Base-by-base conservation (phyloP, 352 stramenopile genomes). In the Globisporangium recalcitrans region DNA sequence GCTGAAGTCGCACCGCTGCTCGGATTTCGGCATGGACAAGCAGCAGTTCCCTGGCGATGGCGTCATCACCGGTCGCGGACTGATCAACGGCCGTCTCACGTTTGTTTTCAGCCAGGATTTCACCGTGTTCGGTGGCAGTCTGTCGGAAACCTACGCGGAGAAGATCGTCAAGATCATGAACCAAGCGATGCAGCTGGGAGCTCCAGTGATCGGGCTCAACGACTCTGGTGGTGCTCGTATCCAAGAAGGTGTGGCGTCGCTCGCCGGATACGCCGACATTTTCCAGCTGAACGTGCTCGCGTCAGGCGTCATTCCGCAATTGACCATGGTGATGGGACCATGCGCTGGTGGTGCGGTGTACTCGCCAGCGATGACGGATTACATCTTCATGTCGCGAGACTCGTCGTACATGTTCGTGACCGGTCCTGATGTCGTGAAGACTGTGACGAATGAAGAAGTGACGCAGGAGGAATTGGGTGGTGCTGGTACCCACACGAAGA, bases 131-230 rank as follows among this genome's bases (percentile, higher is more conserved):
- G 97, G 97, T 51, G 97, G 97, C 46, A 97, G 77, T 70, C 75
- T 99, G 16, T 97, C 81, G 52, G 95, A 98, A 69, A 98, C 95
- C 14, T 96, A 99, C 73, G 97, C 97, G 0, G 84, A 98, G 66
- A 99, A 99, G 80, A 99, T 99, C 68, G 90, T 98, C 72, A 99
- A 99, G 77, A 88, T 99, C 73, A 99, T 99, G 97, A 95, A 99
- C 63, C 97, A 98, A 78, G 97, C 96, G 14, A 87, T 97, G 77
- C 83, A 95, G 55, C 80, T 98, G n/a, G 94, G 95, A 19, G 93
- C 90, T 26, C 97, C 97, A 13, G 90, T 99, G 1, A 99, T 99
- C 67, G 97, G 97, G 19, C 81, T 99, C 16, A 99, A 99, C 71
- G 97, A 99, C 80, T 98, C 91, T 40, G 97, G 97, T 36, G 97